These are phyloP conservation scores for Cercophora newfieldiana DNA, from an alignment of 495 filamentous ascomycete species.

Conservation along the genomic window DNA sequence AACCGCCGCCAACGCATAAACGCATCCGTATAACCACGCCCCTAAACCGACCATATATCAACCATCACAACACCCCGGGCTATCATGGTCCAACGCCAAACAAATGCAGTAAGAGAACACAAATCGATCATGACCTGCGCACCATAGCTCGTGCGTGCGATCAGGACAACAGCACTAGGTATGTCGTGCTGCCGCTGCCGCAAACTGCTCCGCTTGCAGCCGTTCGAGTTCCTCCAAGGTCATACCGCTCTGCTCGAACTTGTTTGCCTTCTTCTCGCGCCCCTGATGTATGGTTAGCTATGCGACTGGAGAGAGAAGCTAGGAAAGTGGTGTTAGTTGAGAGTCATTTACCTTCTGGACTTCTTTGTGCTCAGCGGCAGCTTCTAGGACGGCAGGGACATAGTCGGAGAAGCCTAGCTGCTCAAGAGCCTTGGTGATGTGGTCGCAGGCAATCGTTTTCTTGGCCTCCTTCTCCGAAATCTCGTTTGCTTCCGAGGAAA, in stretches of 20 bases:
- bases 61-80: constrained; percentile 6
- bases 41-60: constrained; percentile 14
- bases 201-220: constrained; percentile 89
- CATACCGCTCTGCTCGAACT: constrained; percentile 90
- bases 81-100: constrained; percentile 25
- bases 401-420: constrained; percentile 92
- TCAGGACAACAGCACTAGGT: constrained; percentile 21
- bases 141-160: background rate
- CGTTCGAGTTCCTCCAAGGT: constrained; percentile 84
- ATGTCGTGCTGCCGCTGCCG: constrained; percentile 62
- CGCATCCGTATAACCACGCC: background rate
- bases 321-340: background rate
- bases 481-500: constrained; percentile 96
- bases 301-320: background rate
- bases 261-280: constrained; percentile 94
- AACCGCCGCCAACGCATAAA: background rate
- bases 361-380: constrained; percentile 89
- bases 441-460: constrained; percentile 96
- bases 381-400: constrained; percentile 78
- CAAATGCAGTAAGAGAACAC: constrained; percentile 27
- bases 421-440: constrained; percentile 88
- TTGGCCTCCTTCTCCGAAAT: constrained; percentile 97
- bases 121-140: background rate
- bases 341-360: constrained; percentile 73
- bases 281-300: constrained; percentile 55